Evolutionary conservation across 2,329 filamentous ascomycete species (phyloP).

Genomic region (Colletotrichum sp.): DNA sequence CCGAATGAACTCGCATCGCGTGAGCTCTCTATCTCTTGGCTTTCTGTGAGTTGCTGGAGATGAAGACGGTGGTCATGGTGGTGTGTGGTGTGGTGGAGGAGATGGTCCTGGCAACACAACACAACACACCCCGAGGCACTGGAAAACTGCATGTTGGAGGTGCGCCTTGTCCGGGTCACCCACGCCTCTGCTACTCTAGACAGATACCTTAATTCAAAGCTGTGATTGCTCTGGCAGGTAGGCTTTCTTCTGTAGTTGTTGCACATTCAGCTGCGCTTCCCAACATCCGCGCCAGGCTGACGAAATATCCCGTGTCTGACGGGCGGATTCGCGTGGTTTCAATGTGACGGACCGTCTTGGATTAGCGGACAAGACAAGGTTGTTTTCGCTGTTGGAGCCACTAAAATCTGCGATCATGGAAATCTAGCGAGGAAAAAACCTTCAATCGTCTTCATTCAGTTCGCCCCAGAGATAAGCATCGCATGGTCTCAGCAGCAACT

Average conservation of each 20-base stretch:
- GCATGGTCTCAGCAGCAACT: background rate
- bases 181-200: background rate
- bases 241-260: background rate
- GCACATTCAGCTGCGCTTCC: background rate
- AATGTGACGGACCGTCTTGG: background rate
- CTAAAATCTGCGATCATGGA: background rate
- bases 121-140: background rate
- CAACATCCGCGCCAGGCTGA: background rate
- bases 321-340: background rate
- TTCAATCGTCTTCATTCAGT: background rate
- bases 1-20: constrained; percentile 3
- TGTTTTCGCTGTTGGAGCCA: background rate
- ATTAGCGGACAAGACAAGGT: background rate
- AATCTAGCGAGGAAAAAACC: background rate
- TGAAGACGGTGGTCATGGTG: background rate
- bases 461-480: constrained; percentile 9
- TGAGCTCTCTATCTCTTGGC: constrained; percentile 14
- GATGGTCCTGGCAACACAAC: background rate
- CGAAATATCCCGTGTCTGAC: background rate
- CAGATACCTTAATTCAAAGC: background rate
- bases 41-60: background rate
- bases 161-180: constrained; percentile 1
- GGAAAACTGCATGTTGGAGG: background rate
- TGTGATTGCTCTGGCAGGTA: background rate
- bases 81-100: background rate